Evolutionary conservation across 805 yeast species (phyloP), one percentile per base, ranked within the genome.

Genomic region (Saccharomycopsis guyanensis): DNA sequence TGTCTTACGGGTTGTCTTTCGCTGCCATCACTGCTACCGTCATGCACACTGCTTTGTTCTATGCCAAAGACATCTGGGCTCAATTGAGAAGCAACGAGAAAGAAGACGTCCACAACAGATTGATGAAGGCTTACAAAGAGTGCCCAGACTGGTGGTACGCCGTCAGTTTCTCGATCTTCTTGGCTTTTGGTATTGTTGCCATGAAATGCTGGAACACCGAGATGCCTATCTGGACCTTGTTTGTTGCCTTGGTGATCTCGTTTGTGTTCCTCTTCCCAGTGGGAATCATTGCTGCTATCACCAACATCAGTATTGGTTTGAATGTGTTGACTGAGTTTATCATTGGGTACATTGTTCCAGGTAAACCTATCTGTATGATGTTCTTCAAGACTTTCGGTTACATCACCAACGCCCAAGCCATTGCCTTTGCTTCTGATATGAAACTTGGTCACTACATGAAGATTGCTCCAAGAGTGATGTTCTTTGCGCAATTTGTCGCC

Each of bases 61-160:
- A 79, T 56, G 75, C 81, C 44, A 64, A 60, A 38, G 78, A 78
- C 50, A 71, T 82, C 55, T 60, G 69, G 63, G 60, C 58, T n/a
- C 66, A 63, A 41, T 62, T 74, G 2, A 57, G 57, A 40, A 66
- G 68, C 50, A 56, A 72, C 72, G 51, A 60, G 51, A 43, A 69
- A 62, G 58, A 69, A 60, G 76, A 76, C 57, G 72, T 75, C 15
- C 79, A 76, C 56, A 66, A 66, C 62, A 66, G 80, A 50, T 68
- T 80, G 49, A 79, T 81, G 82, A 59, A 62, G 29, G 56, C 61
- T 22, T 80, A 82, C 58, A 68, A 67, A 5, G 84, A 78, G 53
- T 82, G 76, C 24, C 86, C 86, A 2, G 73, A 72, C 38, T 75
- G 80, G 79, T 76, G 85, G 81, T 80, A 71, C 55, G 55, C 63